Percentiles rank a stretch among this genome's conserved stretches.
These are phyloP conservation scores for Pseudotsuga menziesii DNA, from an alignment of 75 land plant genomes.

Conservation along the genomic window DNA sequence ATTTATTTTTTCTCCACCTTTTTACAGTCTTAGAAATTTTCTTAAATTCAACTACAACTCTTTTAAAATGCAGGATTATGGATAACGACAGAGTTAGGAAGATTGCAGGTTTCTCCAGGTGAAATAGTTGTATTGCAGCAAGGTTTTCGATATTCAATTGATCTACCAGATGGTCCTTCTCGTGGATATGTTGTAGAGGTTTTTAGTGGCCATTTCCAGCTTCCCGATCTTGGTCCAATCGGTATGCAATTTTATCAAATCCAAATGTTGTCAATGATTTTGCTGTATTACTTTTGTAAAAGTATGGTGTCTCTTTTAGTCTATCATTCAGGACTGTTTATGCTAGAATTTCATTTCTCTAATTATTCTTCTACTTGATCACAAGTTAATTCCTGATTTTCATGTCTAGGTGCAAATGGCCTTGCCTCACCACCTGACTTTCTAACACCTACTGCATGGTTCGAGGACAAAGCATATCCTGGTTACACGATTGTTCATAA, in stretches of 20 bases:
- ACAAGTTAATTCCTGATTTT: background rate
- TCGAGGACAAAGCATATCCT: slow-evolving; percentile 45
- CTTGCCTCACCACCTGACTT: slow-evolving; percentile 89
- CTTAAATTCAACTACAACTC: background rate
- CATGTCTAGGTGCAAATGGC: slow-evolving; percentile 89
- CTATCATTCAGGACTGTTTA: background rate
- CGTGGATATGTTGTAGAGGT: slow-evolving; percentile 98
- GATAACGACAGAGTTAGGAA: slow-evolving; percentile 94
- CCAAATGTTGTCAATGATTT: background rate
- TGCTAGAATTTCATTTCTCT: background rate
- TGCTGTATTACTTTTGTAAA: background rate
- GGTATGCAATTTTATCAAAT: slow-evolving; percentile 39
- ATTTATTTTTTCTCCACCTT: background rate
- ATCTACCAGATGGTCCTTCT: slow-evolving; percentile 95
- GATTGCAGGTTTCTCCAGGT: slow-evolving; percentile 77
- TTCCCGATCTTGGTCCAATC: slow-evolving; percentile 97
- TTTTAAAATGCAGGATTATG: slow-evolving; percentile 50
- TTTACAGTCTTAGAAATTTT: background rate
- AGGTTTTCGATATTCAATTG: slow-evolving; percentile 84
- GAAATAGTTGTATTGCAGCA: slow-evolving; percentile 87
- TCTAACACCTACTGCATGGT: slow-evolving; percentile 82
- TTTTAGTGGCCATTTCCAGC: slow-evolving; percentile 88
- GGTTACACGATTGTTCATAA: slow-evolving; percentile 82
- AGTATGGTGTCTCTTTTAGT: background rate
- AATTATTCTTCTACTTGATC: background rate